Evolutionary conservation across 441 rosid species (phyloP).

Genomic region (Pelargonium myrrhifolium): DNA sequence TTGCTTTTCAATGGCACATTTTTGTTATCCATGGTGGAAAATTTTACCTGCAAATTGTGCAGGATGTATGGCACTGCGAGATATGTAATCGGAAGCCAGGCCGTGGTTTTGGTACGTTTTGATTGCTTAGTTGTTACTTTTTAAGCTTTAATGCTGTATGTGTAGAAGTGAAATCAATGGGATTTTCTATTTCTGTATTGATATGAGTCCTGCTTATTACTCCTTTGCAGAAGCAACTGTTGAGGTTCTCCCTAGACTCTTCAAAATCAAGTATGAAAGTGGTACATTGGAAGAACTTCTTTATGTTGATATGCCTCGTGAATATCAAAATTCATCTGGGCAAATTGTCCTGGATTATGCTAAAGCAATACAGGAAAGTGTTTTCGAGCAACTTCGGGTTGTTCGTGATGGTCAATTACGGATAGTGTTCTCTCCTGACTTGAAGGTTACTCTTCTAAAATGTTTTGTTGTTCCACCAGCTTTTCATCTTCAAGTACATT

Average conservation of each 20-base stretch:
- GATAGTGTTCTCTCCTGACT: slow-evolving; percentile 85
- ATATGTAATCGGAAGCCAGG: slow-evolving; percentile 97
- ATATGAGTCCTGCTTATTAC: slow-evolving; percentile 18
- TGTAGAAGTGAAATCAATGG: not conserved
- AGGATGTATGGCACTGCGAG: slow-evolving; percentile 99
- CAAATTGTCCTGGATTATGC: slow-evolving; percentile 95
- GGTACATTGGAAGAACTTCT: slow-evolving; percentile 95
- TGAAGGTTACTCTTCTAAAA: slow-evolving; percentile 54
- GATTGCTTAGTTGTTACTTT: not conserved
- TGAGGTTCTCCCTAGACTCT: slow-evolving; percentile 99
- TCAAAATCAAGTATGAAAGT: slow-evolving; percentile 95
- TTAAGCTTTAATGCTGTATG: not conserved
- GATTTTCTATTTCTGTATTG: not conserved
- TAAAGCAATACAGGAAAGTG: slow-evolving; percentile 97
- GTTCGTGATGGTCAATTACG: slow-evolving; percentile 98
- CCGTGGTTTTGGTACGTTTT: slow-evolving; percentile 86
- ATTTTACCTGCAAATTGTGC: slow-evolving; percentile 26
- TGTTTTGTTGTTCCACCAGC: slow-evolving; percentile 5
- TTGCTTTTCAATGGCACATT: slow-evolving; percentile 9
- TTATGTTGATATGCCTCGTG: slow-evolving; percentile 95
- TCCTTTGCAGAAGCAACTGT: slow-evolving; percentile 72
- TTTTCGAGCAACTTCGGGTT: slow-evolving; percentile 95
- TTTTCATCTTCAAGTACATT: slow-evolving; percentile 5
- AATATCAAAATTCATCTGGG: slow-evolving; percentile 83
- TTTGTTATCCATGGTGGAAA: slow-evolving; percentile 14